phyloP scores from a whole-genome alignment of 345 rosid species.

The Hibiscus trionum region DNA sequence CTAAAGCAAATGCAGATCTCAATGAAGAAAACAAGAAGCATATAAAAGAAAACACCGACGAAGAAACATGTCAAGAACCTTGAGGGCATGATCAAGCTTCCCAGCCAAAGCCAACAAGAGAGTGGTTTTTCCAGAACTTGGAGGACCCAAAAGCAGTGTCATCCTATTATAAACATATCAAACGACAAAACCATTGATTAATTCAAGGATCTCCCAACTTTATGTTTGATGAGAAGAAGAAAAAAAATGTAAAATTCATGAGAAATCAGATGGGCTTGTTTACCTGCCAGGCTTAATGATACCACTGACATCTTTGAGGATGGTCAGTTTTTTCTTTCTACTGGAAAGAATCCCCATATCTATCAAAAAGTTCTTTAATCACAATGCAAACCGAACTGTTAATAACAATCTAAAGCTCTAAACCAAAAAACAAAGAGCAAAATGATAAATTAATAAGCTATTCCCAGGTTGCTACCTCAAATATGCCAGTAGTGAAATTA shows the following conservation, averaged over 20 bases:
- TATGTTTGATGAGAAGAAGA: neutral
- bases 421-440: neutral
- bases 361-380: neutral
- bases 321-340: constrained; percentile 4
- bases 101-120: constrained; percentile 14
- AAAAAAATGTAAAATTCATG: neutral
- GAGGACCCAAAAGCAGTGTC: constrained; percentile 18
- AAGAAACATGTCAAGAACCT: constrained; percentile 28
- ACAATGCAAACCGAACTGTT: neutral
- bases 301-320: constrained; percentile 3
- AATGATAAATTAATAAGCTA: neutral
- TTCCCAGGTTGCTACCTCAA: constrained; percentile 30
- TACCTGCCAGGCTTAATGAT: constrained; percentile 7
- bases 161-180: constrained; percentile 1
- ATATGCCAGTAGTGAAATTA: constrained; percentile 21
- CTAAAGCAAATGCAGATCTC: neutral
- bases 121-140: constrained; percentile 9
- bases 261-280: neutral
- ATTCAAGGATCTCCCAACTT: neutral
- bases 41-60: neutral
- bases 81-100: constrained; percentile 37
- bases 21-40: neutral
- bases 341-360: constrained; percentile 1
- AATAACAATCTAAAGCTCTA: neutral
- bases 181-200: neutral